Conservation (phyloP, 2,329 filamentous ascomycete genomes). For the Plenodomus biglobosus region DNA sequence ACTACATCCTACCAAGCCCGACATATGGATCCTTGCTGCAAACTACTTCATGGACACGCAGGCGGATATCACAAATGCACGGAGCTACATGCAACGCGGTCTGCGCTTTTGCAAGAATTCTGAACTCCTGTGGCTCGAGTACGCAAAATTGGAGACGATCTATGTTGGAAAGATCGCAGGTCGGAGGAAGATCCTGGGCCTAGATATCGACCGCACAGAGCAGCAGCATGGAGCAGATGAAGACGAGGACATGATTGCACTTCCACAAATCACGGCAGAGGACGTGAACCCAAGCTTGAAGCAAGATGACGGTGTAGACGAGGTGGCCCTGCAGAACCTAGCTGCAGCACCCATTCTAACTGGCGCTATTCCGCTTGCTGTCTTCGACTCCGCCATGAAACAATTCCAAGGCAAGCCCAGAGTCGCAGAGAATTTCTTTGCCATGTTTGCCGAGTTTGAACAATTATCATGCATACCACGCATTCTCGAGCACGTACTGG, state of each 20-base stretch:
- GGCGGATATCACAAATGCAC: conserved; percentile 82
- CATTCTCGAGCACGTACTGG: conserved; percentile 74
- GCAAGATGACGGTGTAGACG: conserved; percentile 53
- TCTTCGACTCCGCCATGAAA: conserved; percentile 84
- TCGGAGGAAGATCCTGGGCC: conserved; percentile 67
- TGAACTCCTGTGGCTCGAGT: conserved; percentile 80
- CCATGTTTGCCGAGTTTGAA: conserved; percentile 72
- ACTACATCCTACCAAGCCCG: conserved; percentile 79
- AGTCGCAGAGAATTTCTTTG: conserved; percentile 76
- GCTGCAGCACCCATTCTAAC: conserved; percentile 77
- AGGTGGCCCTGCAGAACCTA: conserved; percentile 64
- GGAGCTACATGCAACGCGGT: conserved; percentile 85
- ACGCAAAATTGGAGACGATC: conserved; percentile 87
- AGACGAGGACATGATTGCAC: conserved; percentile 55
- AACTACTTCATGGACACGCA: conserved; percentile 74
- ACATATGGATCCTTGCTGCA: conserved; percentile 83
- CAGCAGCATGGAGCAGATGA: conserved; percentile 50
- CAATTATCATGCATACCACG: conserved; percentile 64
- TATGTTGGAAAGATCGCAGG: conserved; percentile 82
- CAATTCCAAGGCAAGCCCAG: conserved; percentile 69
- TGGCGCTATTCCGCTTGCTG: conserved; percentile 89
- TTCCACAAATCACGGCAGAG: conserved; percentile 62
- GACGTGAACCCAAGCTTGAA: conserved; percentile 60
- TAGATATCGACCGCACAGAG: conserved; percentile 53
- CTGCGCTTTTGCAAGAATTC: conserved; percentile 83